Conservation (phyloP, 768 basidiomycete species). For the Hydnomerulius pinastri region DNA sequence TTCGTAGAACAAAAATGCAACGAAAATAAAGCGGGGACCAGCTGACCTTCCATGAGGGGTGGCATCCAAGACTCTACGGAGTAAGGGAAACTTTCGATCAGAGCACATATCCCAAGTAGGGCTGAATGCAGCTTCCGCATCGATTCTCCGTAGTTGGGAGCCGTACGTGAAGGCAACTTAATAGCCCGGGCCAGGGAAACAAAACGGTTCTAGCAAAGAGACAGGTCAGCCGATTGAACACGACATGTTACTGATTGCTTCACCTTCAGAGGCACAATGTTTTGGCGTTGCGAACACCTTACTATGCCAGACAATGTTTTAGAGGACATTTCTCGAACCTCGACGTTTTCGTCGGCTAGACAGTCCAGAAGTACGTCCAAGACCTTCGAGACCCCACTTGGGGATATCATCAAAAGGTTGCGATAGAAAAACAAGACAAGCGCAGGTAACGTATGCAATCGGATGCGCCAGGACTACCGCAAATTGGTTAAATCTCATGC, state of each 20-base stretch:
- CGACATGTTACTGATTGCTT: slow-evolving; percentile 10
- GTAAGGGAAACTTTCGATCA: slow-evolving; percentile 94
- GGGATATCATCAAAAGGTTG: slow-evolving; percentile 77
- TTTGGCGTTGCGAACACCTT: slow-evolving; percentile 87
- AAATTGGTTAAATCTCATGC: slow-evolving; percentile 12
- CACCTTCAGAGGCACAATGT: slow-evolving; percentile 83
- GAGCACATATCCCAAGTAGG: slow-evolving; percentile 89
- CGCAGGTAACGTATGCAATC: slow-evolving; percentile 84
- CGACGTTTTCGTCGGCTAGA: slow-evolving; percentile 86
- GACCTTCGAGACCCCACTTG: slow-evolving; percentile 63
- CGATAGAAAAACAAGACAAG: slow-evolving; percentile 91
- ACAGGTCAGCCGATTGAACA: slow-evolving; percentile 4
- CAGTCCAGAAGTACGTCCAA: slow-evolving; percentile 86
- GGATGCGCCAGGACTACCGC: slow-evolving; percentile 84
- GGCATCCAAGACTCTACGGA: slow-evolving; percentile 95
- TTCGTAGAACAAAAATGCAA: background rate
- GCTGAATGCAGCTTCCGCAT: slow-evolving; percentile 82
- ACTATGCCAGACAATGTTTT: slow-evolving; percentile 85
- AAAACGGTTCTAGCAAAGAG: slow-evolving; percentile 70
- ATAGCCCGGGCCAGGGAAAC: slow-evolving; percentile 59
- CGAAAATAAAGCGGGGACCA: background rate
- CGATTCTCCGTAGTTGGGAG: slow-evolving; percentile 71
- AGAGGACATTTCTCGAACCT: slow-evolving; percentile 90
- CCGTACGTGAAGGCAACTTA: slow-evolving; percentile 66
- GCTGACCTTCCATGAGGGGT: slow-evolving; percentile 70